A percentile compares a stretch with the other conserved stretches of the same genome.
These are phyloP conservation scores for Trichophyton rubrum DNA, from an alignment of 2,329 filamentous ascomycete species.

Conservation along the genomic window DNA sequence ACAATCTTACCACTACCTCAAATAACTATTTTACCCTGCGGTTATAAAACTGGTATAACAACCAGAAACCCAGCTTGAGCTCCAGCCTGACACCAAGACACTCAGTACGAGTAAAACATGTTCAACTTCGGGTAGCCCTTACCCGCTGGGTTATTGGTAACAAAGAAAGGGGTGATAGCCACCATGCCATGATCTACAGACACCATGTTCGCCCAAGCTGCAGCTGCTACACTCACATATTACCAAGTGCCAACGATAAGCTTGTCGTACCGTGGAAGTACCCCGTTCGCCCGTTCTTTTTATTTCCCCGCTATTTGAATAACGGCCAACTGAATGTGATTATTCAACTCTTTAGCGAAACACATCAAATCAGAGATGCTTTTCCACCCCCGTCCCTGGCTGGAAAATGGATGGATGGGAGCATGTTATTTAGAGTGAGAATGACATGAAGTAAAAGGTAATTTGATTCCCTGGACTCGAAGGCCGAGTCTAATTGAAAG, in stretches of 20 bases:
- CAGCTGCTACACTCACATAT: background rate
- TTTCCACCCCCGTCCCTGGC: background rate
- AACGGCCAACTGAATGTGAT: background rate
- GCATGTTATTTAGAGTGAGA: background rate
- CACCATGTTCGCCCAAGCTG: background rate
- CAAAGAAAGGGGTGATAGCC: background rate
- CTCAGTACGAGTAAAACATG: background rate
- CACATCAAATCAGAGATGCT: background rate
- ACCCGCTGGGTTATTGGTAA: too few relatives aligned
- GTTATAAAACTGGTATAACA: too few relatives aligned
- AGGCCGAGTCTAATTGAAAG: background rate
- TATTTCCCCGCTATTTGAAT: background rate
- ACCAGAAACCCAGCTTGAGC: too few relatives aligned
- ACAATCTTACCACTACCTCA: too few relatives aligned
- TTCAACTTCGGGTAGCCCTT: background rate
- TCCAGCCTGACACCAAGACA: too few relatives aligned
- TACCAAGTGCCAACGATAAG: background rate
- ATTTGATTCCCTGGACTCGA: background rate
- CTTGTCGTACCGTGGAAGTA: background rate
- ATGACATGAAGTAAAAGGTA: background rate
- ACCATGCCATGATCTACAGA: background rate
- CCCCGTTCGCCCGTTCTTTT: background rate
- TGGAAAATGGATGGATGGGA: background rate
- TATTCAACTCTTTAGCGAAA: background rate
- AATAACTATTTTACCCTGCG: too few relatives aligned